Base-by-base conservation (phyloP, 2,329 filamentous ascomycete species). In the Metarhizium brunneum region DNA sequence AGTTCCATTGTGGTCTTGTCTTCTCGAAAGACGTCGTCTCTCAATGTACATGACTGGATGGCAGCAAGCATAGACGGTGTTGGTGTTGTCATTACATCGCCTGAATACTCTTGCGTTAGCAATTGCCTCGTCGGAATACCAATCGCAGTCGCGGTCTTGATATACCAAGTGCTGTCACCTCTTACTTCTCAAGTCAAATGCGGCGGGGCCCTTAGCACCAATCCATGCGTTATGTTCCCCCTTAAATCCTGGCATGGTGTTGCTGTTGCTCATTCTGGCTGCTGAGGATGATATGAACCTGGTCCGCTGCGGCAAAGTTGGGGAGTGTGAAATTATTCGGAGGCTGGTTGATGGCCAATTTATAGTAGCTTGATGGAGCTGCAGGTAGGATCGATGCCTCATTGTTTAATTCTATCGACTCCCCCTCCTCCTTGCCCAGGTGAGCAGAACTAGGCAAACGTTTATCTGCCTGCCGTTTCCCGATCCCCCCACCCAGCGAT, bases 11-110 rank as follows among this genome's bases (percentile, higher is more conserved):
- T 96, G 0, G 87, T 90, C 1, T 82, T 76, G 64, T 96, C 91
- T 71, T 95, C 90, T 59, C 78, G 74, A 68, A 87, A 89, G 62
- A 95, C 90, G 69, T 96, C 92, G 70, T 96, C 92, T 18, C 87
- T 76, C 36, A 96, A 81, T 0, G 87, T 86, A 60, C 85, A 87
- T 52, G 83, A 77, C 62, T 83, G 77, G 61, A 96, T 87, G 16
- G 92, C 89, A 48, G 81, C 75, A 42, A 96, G 83, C 92, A 96
- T 96, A 4, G 86, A 82, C 1, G 82, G 69, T 0, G 88, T 94
- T 0, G 90, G 90, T 1, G 85, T 88, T 3, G 90, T 95, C 70
- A 79, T 74, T 29, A 73, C 74, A 64, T 81, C 78, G 59, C 78
- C 78, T 79, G 50, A 11, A 20, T 6, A 20, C 14, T 20, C 35